Base-by-base conservation (phyloP, 2,329 filamentous ascomycete species). In the Alternaria sp. region DNA sequence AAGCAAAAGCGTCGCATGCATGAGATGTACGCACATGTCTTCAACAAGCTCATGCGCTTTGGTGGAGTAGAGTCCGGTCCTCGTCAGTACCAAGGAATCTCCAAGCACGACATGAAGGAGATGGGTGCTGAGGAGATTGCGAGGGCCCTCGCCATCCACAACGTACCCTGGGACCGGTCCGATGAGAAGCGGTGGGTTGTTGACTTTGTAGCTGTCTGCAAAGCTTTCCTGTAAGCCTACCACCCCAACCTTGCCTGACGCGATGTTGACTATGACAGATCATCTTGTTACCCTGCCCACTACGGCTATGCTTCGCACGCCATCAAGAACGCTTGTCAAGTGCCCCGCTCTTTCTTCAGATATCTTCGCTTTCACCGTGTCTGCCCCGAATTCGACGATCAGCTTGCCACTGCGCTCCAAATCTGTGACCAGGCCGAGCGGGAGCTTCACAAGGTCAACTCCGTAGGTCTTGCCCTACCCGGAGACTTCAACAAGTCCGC, bases 341-440 rank as follows among this genome's bases (percentile, higher is more conserved):
- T 96, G 0, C 84, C 97, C 44, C 87, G 88, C 63, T 97, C 96
- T 75, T 98, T 98, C 75, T 87, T 97, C 67, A 92, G 93, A 68
- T 99, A 97, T 69, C 84, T 98, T 1, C 84, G 94, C 10, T 87
- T 91, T 64, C 94, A 98, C 74, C 87, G 91, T 40, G 95, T 96
- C 15, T 97, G 93, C 73, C 90, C 91, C 0, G 96, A 98, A 77
- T 91, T 94, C 74, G 83, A 80, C 0, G 82, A 85, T 1, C 87
- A 95, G 66, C 84, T 98, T 61, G 80, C 87, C 15, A 82, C 85
- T 0, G 93, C 94, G 0, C 83, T 90, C 8, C 77, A 77, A 1
- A 77, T 95, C 26, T 97, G 93, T 71, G 85, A 89, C 19, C 74
- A 84, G 13, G 93, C 92, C 1, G 84, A 88, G 4, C 73, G 81